phyloP scores from a whole-genome alignment of 805 yeast species.

The Metschnikowia kunwiensis region DNA sequence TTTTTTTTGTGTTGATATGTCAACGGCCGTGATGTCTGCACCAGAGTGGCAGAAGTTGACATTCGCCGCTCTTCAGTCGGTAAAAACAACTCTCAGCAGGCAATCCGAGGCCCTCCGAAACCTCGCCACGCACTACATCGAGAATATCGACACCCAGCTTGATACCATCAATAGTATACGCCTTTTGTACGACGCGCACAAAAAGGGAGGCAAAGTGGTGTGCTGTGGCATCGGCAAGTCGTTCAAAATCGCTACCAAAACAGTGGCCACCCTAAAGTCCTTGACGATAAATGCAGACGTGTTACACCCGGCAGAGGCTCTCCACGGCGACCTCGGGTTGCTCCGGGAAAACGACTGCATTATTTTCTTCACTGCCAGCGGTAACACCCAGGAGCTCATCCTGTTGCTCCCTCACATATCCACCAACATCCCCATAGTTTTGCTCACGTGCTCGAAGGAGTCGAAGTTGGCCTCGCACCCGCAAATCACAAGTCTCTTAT shows the following conservation, averaged over 20 bases:
- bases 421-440: slow-evolving; percentile 48
- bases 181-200: slow-evolving; percentile 28
- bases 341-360: slow-evolving; percentile 56
- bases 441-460: slow-evolving; percentile 60
- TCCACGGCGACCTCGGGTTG: slow-evolving; percentile 86
- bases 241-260: slow-evolving; percentile 70
- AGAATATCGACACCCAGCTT: slow-evolving; percentile 43
- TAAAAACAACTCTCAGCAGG: slow-evolving; percentile 37
- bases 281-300: slow-evolving; percentile 64
- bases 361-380: slow-evolving; percentile 72
- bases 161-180: slow-evolving; percentile 45
- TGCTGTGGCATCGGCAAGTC: slow-evolving; percentile 86
- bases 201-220: slow-evolving; percentile 63
- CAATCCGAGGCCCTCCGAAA: slow-evolving; percentile 49
- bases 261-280: slow-evolving; percentile 80
- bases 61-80: slow-evolving; percentile 30
- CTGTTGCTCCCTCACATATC: slow-evolving; percentile 58
- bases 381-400: slow-evolving; percentile 75
- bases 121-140: slow-evolving; percentile 44
- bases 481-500: slow-evolving; percentile 50
- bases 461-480: slow-evolving; percentile 53
- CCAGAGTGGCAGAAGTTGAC: slow-evolving; percentile 13
- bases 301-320: slow-evolving; percentile 82
- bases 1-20: slow-evolving; percentile 6
- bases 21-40: slow-evolving; percentile 1